phyloP scores from a whole-genome alignment of 345 rosid species.

The Citrus medica region DNA sequence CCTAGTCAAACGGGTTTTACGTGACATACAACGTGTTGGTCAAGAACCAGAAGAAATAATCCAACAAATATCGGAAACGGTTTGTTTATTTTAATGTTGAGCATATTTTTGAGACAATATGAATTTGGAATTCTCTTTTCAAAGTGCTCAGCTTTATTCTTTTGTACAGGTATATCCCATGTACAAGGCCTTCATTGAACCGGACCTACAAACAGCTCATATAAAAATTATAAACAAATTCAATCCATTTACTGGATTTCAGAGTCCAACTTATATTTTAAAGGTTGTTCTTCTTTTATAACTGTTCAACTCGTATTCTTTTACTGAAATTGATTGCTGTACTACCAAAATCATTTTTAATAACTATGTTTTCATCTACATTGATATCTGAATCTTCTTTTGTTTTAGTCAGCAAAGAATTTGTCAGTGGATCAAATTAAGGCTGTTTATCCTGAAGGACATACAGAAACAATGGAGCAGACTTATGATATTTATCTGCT shows the following conservation, averaged over 20 bases:
- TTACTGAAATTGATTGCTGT: not conserved
- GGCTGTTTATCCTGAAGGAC: slow-evolving; percentile 60
- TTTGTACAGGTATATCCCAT: slow-evolving; percentile 86
- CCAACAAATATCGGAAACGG: slow-evolving; percentile 98
- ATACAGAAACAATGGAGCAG: slow-evolving; percentile 74
- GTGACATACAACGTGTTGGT: slow-evolving; percentile 97
- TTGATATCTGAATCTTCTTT: slow-evolving; percentile 22
- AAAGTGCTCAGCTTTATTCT: slow-evolving; percentile 12
- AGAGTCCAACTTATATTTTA: slow-evolving; percentile 91
- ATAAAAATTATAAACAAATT: slow-evolving; percentile 87
- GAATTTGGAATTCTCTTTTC: slow-evolving; percentile 1
- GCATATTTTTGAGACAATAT: not conserved
- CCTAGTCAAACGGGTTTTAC: slow-evolving; percentile 93
- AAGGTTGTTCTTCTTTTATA: slow-evolving; percentile 51
- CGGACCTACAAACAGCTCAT: slow-evolving; percentile 98
- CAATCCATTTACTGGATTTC: slow-evolving; percentile 96
- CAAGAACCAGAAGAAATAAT: slow-evolving; percentile 98
- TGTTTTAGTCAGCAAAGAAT: slow-evolving; percentile 72
- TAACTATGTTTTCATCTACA: slow-evolving; percentile 11
- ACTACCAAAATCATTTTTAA: not conserved
- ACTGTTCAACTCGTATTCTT: not conserved
- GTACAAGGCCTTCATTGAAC: slow-evolving; percentile 99
- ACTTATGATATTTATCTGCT: slow-evolving; percentile 94
- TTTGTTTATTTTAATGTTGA: slow-evolving; percentile 21
- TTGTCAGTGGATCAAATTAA: slow-evolving; percentile 67